Evolutionary conservation across 2,329 filamentous ascomycete species (phyloP).

Genomic region (Talaromyces amestolkiae): DNA sequence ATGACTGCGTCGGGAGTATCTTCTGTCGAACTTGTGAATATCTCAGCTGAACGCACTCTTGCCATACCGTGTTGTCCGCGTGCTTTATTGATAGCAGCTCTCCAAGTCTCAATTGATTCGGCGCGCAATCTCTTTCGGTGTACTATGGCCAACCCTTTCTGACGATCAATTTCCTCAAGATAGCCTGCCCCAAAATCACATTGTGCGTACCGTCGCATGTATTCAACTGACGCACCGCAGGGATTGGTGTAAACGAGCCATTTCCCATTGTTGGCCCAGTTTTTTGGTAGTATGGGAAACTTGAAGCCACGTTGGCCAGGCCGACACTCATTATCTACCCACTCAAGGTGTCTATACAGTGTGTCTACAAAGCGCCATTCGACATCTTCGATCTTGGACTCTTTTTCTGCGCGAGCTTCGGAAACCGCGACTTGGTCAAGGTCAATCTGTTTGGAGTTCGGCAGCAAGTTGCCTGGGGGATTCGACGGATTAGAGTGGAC

Average conservation of each 20-base stretch:
- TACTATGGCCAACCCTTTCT: slow-evolving; percentile 25
- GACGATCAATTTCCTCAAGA: neutral
- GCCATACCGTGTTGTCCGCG: slow-evolving; percentile 32
- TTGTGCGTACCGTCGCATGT: slow-evolving; percentile 31
- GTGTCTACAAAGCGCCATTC: slow-evolving; percentile 37
- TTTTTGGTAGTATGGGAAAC: slow-evolving; percentile 41
- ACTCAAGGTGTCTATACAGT: slow-evolving; percentile 38
- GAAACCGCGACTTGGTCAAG: neutral
- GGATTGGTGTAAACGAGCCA: slow-evolving; percentile 41
- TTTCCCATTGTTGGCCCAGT: slow-evolving; percentile 43
- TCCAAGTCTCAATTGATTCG: slow-evolving; percentile 41
- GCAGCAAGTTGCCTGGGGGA: neutral
- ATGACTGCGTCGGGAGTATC: slow-evolving; percentile 39
- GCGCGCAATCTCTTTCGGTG: slow-evolving; percentile 24
- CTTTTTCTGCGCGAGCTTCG: no score
- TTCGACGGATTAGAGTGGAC: neutral
- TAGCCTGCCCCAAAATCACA: neutral
- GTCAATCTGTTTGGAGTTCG: neutral
- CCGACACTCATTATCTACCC: slow-evolving; percentile 38
- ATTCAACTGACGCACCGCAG: slow-evolving; percentile 34
- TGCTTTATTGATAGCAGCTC: slow-evolving; percentile 36
- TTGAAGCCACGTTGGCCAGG: slow-evolving; percentile 42
- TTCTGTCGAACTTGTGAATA: slow-evolving; percentile 38
- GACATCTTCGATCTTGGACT: slow-evolving; percentile 29
- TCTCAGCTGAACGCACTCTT: slow-evolving; percentile 31